Evolutionary conservation across 23 red algal genomes (phyloP).

Genomic region (Pyropia yezoensis): DNA sequence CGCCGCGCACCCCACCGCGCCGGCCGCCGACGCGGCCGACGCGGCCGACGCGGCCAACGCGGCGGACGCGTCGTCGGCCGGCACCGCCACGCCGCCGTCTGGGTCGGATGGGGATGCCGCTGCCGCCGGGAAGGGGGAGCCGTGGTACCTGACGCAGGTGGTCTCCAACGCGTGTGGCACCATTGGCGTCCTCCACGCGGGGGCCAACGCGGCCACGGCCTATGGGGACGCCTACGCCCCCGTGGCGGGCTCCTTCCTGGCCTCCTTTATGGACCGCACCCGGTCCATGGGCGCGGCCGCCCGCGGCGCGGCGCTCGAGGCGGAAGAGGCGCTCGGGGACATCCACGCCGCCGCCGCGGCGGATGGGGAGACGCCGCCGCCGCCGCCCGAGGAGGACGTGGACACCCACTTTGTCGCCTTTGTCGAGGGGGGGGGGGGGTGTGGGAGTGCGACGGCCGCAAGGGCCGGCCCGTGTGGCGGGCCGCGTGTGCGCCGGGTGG

Average conservation of each 20-base stretch:
- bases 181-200: conserved; percentile 84
- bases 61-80: too few relatives aligned
- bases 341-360: conserved; percentile 32
- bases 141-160: conserved; percentile 77
- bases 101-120: too few relatives aligned
- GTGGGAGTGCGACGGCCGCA: conserved; percentile 80
- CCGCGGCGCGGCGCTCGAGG: conserved; percentile 57
- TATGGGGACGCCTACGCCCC: conserved; percentile 14
- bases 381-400: conserved; percentile 40
- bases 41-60: not conserved
- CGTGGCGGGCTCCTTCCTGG: conserved; percentile 47
- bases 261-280: conserved; percentile 25
- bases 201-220: conserved; percentile 26
- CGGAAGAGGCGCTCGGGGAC: conserved; percentile 42
- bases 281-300: conserved; percentile 28
- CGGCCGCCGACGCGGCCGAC: conserved; percentile 9
- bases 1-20: conserved; percentile 2
- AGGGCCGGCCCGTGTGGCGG: conserved; percentile 44
- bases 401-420: conserved; percentile 89
- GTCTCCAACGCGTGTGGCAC: conserved; percentile 97
- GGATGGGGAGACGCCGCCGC: conserved; percentile 76
- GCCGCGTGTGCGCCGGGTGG: conserved; percentile 17
- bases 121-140: not conserved
- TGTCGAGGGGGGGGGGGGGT: conserved; percentile 30
- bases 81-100: too few relatives aligned